Percentiles rank a stretch among this genome's conserved stretches.
These are phyloP conservation scores for Vitis hybrid DNA, from an alignment of 177 flowering plant species.

Conservation along the genomic window DNA sequence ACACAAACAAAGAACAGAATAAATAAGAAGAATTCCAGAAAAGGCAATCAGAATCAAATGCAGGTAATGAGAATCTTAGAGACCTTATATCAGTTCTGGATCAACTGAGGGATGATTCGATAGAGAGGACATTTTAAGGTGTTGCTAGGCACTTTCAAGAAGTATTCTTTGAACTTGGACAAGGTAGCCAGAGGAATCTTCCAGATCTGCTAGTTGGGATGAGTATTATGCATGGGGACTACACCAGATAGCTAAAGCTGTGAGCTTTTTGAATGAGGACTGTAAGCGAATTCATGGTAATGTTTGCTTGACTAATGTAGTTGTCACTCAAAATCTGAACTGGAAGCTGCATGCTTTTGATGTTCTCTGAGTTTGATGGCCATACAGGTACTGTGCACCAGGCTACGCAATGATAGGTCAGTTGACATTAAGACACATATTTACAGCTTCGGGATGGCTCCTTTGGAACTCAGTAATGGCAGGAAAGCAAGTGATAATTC, in stretches of 20 bases:
- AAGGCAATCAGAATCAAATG: slow-evolving; percentile 94
- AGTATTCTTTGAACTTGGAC: slow-evolving; percentile 95
- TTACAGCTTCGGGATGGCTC: no score
- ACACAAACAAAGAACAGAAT: no score
- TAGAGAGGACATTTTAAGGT: slow-evolving; percentile 98
- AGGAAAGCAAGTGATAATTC: no score
- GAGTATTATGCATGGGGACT: slow-evolving; percentile 96
- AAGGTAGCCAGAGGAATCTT: slow-evolving; percentile 56
- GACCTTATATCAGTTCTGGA: slow-evolving; percentile 89
- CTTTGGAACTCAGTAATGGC: no score
- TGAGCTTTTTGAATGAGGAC: slow-evolving; percentile 96
- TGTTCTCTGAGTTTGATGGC: no score
- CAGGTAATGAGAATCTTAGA: slow-evolving; percentile 96
- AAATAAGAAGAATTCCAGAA: slow-evolving; percentile 75
- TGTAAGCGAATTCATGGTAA: slow-evolving; percentile 49
- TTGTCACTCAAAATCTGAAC: no score
- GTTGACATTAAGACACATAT: no score
- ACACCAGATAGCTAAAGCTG: slow-evolving; percentile 94
- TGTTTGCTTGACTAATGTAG: no score
- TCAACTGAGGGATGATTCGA: slow-evolving; percentile 95
- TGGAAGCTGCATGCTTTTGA: no score
- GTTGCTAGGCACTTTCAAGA: slow-evolving; percentile 95
- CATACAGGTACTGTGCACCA: no score
- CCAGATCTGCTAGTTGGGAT: slow-evolving; percentile 38
- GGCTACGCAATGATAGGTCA: no score